Percentiles rank a stretch among this genome's conserved stretches.
Conservation (phyloP, 2,329 filamentous ascomycete species). For the Bipolaris victoriae region DNA sequence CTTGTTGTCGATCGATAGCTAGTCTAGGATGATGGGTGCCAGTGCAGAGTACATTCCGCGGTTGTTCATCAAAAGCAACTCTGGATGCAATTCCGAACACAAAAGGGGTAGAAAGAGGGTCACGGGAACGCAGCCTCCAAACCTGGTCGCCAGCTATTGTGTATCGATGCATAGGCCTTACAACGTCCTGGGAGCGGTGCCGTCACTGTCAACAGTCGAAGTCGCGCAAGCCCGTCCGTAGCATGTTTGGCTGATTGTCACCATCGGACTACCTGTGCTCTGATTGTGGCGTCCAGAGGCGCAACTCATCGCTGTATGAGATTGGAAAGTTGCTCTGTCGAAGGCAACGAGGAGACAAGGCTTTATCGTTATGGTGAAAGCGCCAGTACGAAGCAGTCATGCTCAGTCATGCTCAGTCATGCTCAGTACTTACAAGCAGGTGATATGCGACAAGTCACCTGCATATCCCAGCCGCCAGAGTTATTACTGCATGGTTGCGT, state of each 20-base stretch:
- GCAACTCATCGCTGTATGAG: neutral
- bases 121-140: neutral
- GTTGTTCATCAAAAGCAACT: neutral
- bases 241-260: neutral
- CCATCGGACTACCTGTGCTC: slow-evolving; percentile 1
- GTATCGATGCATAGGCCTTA: neutral
- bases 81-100: neutral
- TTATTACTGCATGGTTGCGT: slow-evolving; percentile 3
- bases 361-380: neutral
- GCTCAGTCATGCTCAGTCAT: neutral
- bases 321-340: neutral
- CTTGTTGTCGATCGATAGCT: slow-evolving; percentile 4
- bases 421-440: neutral
- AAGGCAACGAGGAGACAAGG: neutral
- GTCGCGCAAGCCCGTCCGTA: neutral
- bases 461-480: neutral
- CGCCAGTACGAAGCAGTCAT: neutral
- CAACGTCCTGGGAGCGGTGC: neutral
- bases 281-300: neutral
- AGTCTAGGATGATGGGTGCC: neutral
- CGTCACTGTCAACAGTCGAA: neutral
- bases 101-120: neutral
- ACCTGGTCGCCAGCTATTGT: neutral
- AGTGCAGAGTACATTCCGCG: slow-evolving; percentile 1
- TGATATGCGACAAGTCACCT: neutral